Conservation (phyloP, 345 rosid species). For the Gossypium ekmanianum region DNA sequence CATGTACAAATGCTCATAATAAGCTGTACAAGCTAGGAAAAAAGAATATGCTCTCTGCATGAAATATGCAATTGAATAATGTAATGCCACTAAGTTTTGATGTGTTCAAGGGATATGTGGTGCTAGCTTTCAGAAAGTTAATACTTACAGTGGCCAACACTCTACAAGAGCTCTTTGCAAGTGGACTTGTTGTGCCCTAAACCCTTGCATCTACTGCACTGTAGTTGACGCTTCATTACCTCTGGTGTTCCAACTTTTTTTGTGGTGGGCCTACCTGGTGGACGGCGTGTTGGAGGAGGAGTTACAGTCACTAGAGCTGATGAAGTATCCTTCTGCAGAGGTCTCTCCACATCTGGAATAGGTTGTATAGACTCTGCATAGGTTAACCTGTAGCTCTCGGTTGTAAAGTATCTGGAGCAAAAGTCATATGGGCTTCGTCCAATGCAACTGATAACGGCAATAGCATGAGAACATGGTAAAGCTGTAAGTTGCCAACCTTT, state of each 20-base stretch:
- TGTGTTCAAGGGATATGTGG: not conserved
- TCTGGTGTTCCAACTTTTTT: conserved; percentile 60
- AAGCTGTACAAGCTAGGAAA: not conserved
- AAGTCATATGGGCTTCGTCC: conserved; percentile 61
- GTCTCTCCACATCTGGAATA: conserved; percentile 49
- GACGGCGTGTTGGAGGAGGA: conserved; percentile 83
- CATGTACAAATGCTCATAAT: not conserved
- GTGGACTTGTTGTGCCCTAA: conserved; percentile 96
- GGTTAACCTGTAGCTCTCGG: conserved; percentile 63
- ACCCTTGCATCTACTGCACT: conserved; percentile 98
- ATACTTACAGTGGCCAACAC: conserved; percentile 32
- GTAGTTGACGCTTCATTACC: conserved; percentile 76
- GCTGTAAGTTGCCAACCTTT: conserved; percentile 83
- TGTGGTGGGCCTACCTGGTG: conserved; percentile 78
- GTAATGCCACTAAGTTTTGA: conserved; percentile 4
- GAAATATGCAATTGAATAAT: not conserved
- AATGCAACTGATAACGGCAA: conserved; percentile 56
- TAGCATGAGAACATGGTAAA: conserved; percentile 73
- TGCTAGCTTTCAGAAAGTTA: conserved; percentile 4
- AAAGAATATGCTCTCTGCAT: not conserved
- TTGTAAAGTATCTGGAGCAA: conserved; percentile 71
- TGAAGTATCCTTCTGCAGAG: conserved; percentile 38
- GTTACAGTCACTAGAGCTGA: conserved; percentile 62
- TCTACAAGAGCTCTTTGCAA: conserved; percentile 69
- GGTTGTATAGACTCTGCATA: conserved; percentile 69